Percentiles rank a stretch among this genome's conserved stretches.
phyloP scores from a whole-genome alignment of 352 stramenopile species.

The Phytophthora uliginosa region DNA sequence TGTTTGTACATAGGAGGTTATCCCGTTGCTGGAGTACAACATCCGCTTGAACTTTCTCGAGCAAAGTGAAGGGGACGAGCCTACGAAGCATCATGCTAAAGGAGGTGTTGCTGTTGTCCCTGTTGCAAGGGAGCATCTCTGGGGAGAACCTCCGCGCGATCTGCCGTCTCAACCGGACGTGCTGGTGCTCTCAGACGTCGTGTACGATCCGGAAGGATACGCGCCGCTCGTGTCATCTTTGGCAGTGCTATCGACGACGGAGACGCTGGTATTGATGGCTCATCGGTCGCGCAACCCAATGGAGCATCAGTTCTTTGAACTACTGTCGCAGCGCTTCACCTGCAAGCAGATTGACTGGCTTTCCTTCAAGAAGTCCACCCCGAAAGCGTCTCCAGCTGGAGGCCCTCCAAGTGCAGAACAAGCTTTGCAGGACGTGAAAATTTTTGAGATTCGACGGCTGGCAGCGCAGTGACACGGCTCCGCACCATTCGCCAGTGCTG shows the following conservation, averaged over 20 bases:
- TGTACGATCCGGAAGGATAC: slow-evolving; percentile 86
- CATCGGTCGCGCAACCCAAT: slow-evolving; percentile 83
- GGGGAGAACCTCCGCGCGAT: slow-evolving; percentile 54
- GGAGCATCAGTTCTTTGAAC: slow-evolving; percentile 86
- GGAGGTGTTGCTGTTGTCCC: slow-evolving; percentile 22
- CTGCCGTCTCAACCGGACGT: slow-evolving; percentile 64
- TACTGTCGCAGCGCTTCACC: slow-evolving; percentile 55
- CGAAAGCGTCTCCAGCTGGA: slow-evolving; percentile 20
- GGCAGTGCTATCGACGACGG: slow-evolving; percentile 38
- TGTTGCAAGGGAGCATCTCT: slow-evolving; percentile 56
- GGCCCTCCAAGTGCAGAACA: slow-evolving; percentile 27
- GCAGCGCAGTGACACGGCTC: slow-evolving; percentile 25
- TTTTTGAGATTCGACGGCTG: slow-evolving; percentile 63
- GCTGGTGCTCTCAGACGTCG: slow-evolving; percentile 82
- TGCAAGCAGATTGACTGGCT: slow-evolving; percentile 62
- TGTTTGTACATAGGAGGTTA: slow-evolving; percentile 54
- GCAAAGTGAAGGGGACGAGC: not conserved
- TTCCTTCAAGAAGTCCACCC: slow-evolving; percentile 27
- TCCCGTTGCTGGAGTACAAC: slow-evolving; percentile 84
- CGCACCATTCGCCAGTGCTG: slow-evolving; percentile 6
- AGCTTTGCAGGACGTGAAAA: slow-evolving; percentile 75
- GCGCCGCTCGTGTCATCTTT: slow-evolving; percentile 72
- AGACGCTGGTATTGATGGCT: slow-evolving; percentile 77
- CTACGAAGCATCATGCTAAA: slow-evolving; percentile 24
- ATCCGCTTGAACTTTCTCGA: slow-evolving; percentile 70